phyloP scores from a whole-genome alignment of 139 green algal genomes.

The Chlamydomonas schloesseri region DNA sequence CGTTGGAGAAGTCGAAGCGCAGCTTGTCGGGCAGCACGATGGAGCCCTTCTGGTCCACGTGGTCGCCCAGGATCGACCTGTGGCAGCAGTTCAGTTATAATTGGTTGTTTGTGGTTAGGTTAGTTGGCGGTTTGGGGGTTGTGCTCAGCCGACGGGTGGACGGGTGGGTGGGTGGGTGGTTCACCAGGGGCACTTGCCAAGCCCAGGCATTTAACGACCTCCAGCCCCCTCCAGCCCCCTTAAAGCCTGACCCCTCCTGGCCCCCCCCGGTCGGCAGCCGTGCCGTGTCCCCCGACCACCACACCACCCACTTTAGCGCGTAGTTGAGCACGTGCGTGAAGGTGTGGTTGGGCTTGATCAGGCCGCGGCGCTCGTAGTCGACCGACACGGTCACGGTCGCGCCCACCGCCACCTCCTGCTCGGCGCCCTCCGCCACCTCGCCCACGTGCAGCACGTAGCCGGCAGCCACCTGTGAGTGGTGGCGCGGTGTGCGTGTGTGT shows the following conservation, averaged over 20 bases:
- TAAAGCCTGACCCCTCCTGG: no score
- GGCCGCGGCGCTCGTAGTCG: constrained; percentile 84
- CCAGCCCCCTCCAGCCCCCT: no score
- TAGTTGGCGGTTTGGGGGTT: no score
- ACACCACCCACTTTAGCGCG: constrained; percentile 74
- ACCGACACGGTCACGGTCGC: constrained; percentile 77
- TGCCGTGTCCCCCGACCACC: constrained; percentile 17
- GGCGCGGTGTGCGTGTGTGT: no score
- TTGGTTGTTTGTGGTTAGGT: not conserved
- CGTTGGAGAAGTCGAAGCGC: constrained; percentile 98
- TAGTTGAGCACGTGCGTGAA: constrained; percentile 98
- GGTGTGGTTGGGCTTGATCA: constrained; percentile 97
- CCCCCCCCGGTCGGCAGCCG: no score
- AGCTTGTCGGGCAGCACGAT: constrained; percentile 93
- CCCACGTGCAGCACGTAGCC: constrained; percentile 96
- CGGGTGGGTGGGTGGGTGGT: no score
- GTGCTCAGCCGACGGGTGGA: no score
- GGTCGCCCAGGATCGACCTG: constrained; percentile 85
- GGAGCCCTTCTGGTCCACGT: constrained; percentile 98
- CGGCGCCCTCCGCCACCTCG: not conserved
- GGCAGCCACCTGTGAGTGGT: constrained; percentile 78
- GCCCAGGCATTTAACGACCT: no score
- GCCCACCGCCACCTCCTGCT: constrained; percentile 74
- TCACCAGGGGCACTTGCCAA: no score
- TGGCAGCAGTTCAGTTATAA: not conserved